Conservation (phyloP, 495 filamentous ascomycete species). For the Ramalina peruviana region DNA sequence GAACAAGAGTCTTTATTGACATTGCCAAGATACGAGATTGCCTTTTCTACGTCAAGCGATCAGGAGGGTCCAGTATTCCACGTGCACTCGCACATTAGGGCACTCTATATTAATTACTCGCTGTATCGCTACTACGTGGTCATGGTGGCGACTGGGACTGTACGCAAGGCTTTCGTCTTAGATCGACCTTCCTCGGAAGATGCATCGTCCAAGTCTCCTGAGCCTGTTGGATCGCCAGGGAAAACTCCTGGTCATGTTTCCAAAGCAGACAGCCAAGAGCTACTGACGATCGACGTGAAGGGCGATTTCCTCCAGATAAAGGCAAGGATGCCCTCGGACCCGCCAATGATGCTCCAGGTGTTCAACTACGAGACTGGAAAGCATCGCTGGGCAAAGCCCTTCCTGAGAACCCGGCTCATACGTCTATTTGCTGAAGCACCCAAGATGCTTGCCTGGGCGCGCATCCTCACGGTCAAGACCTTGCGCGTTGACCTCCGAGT, state of each 20-base stretch:
- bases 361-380: slow-evolving; percentile 66
- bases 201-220: too few relatives aligned
- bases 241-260: not conserved
- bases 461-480: slow-evolving; percentile 70
- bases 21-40: slow-evolving; percentile 75
- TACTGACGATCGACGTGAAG: slow-evolving; percentile 70
- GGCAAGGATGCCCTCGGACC: slow-evolving; percentile 71
- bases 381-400: slow-evolving; percentile 75
- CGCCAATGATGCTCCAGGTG: slow-evolving; percentile 78
- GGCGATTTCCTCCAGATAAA: slow-evolving; percentile 75
- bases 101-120: slow-evolving; percentile 74
- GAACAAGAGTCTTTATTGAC: slow-evolving; percentile 77
- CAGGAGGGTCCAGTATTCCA: slow-evolving; percentile 76
- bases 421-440: slow-evolving; percentile 79
- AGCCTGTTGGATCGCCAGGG: slow-evolving; percentile 10
- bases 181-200: not conserved
- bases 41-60: slow-evolving; percentile 73
- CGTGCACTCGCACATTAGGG: slow-evolving; percentile 65
- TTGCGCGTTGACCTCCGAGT: slow-evolving; percentile 68
- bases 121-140: slow-evolving; percentile 90
- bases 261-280: slow-evolving; percentile 30
- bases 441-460: slow-evolving; percentile 67
- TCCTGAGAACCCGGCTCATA: slow-evolving; percentile 57
- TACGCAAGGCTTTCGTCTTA: slow-evolving; percentile 56
- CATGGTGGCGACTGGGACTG: slow-evolving; percentile 61